These are phyloP conservation scores for Pestalotiopsis sp. DNA, from an alignment of 2,329 filamentous ascomycete genomes.

Conservation along the genomic window DNA sequence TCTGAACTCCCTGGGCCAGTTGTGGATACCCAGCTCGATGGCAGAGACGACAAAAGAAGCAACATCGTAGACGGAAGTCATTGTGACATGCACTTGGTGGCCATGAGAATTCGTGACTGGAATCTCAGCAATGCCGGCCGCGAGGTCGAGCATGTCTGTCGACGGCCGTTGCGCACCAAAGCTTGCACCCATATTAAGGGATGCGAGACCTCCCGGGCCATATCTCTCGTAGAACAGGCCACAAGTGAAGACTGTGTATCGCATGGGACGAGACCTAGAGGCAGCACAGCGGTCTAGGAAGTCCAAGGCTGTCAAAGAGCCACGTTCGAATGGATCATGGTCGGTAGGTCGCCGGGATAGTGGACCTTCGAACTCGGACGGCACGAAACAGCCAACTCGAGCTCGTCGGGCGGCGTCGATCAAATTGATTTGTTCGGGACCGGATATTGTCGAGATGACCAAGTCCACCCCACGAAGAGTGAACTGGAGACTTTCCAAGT, in stretches of 20 bases:
- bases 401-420: slow-evolving; percentile 70
- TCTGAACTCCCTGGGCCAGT: slow-evolving; percentile 69
- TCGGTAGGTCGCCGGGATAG: slow-evolving; percentile 52
- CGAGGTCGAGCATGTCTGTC: slow-evolving; percentile 67
- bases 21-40: slow-evolving; percentile 58
- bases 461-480: slow-evolving; percentile 72
- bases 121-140: slow-evolving; percentile 58
- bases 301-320: slow-evolving; percentile 55
- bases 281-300: slow-evolving; percentile 49
- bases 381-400: slow-evolving; percentile 69
- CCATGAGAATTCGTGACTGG: slow-evolving; percentile 55
- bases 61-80: slow-evolving; percentile 72
- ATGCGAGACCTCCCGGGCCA: slow-evolving; percentile 64
- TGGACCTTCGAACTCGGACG: slow-evolving; percentile 74
- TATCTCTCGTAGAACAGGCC: slow-evolving; percentile 79
- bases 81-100: slow-evolving; percentile 56
- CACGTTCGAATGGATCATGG: slow-evolving; percentile 61
- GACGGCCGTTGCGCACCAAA: slow-evolving; percentile 58
- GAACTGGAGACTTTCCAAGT: slow-evolving; percentile 60
- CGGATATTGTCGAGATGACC: slow-evolving; percentile 74
- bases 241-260: slow-evolving; percentile 72
- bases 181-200: slow-evolving; percentile 59
- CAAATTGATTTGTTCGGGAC: slow-evolving; percentile 66
- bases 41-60: slow-evolving; percentile 72
- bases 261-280: slow-evolving; percentile 52